Percentiles rank a stretch among this genome's conserved stretches.
phyloP scores from a whole-genome alignment of 2,329 filamentous ascomycete species.

The Sporothrix humicola region DNA sequence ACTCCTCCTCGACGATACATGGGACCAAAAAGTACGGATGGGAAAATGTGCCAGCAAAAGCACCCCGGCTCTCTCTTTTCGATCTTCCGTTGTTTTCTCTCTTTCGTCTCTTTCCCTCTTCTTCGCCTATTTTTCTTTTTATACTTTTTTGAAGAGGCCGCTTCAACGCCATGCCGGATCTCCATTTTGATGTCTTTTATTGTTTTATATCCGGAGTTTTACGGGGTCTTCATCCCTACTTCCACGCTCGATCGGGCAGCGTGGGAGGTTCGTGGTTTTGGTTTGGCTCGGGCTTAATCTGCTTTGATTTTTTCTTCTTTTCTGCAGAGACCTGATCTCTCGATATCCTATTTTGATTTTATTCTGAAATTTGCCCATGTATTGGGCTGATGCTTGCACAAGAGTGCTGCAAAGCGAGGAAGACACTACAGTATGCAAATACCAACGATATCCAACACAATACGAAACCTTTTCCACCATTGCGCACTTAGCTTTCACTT shows the following conservation, averaged over 20 bases:
- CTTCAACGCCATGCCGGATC: background rate
- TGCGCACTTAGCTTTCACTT: background rate
- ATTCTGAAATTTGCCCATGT: background rate
- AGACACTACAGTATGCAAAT: background rate
- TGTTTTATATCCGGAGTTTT: constrained; percentile 12
- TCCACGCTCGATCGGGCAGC: background rate
- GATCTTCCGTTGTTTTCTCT: background rate
- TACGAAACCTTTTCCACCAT: background rate
- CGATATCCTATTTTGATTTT: background rate
- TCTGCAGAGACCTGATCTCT: background rate
- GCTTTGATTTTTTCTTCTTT: background rate
- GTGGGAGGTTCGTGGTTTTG: background rate
- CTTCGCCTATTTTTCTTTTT: background rate
- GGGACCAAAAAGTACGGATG: background rate
- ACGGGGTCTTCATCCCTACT: background rate
- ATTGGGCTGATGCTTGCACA: background rate
- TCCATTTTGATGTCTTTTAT: background rate
- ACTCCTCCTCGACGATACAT: background rate
- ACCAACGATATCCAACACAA: background rate
- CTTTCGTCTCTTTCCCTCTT: background rate
- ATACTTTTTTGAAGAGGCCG: background rate
- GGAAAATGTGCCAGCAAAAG: constrained; percentile 1
- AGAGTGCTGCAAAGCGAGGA: background rate
- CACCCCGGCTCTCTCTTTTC: background rate
- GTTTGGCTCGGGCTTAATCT: too few relatives aligned